phyloP scores from a whole-genome alignment of 2,329 filamentous ascomycete species.

The Diaporthe nobilis region DNA sequence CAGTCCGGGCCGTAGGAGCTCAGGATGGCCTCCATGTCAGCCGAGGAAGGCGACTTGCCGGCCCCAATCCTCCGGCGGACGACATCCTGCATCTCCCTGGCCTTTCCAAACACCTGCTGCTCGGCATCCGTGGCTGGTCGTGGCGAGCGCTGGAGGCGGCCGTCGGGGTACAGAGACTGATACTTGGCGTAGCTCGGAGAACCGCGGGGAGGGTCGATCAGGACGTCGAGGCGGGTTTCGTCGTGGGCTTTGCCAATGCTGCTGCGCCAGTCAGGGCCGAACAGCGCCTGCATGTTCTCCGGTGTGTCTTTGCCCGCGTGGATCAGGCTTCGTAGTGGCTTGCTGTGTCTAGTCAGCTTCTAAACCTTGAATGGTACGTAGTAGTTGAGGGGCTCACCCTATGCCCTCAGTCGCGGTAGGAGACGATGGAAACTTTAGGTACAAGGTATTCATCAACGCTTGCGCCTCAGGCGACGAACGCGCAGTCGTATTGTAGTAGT shows the following conservation, averaged over 20 bases:
- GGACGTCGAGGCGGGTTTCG: background rate
- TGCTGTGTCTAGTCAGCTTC: background rate
- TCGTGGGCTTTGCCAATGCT: background rate
- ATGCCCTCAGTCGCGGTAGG: background rate
- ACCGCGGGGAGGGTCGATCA: constrained; percentile 8
- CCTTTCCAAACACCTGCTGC: background rate
- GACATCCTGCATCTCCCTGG: background rate
- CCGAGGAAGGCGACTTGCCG: background rate
- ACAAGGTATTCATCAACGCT: background rate
- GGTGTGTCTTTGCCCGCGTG: constrained; percentile 2
- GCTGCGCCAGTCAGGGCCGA: background rate
- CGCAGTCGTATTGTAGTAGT: constrained; percentile 1
- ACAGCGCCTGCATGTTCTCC: constrained; percentile 3
- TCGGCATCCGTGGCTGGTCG: constrained; percentile 10
- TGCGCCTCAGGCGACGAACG: background rate
- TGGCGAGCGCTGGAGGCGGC: background rate
- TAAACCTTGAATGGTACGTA: background rate
- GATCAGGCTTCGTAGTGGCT: background rate
- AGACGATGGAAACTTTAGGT: background rate
- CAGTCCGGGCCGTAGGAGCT: background rate
- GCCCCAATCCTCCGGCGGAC: background rate
- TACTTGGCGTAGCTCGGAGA: background rate
- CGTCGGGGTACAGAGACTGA: too few species aligned
- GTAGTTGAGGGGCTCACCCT: background rate
- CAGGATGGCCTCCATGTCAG: background rate